Conservation (phyloP, 139 green algal genomes). For the Zygnema circumcarinatum region DNA sequence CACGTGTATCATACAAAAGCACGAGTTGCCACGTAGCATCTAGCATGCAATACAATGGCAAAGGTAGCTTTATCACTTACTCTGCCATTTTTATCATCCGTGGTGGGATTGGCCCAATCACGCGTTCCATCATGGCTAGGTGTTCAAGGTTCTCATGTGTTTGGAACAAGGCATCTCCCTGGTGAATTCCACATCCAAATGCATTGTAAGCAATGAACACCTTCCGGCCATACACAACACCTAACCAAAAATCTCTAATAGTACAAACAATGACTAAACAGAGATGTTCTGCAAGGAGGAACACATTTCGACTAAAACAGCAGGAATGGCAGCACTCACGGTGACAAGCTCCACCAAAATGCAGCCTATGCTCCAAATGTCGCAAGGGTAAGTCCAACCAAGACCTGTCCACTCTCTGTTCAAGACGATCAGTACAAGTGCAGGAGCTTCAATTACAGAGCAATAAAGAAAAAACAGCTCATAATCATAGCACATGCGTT, state of each 20-base stretch:
- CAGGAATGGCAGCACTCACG: conserved; percentile 20
- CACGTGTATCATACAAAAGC: no score
- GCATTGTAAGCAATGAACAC: not conserved
- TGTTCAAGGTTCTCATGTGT: conserved; percentile 99
- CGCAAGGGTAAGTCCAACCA: conserved; percentile 90
- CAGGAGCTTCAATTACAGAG: no score
- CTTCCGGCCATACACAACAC: no score
- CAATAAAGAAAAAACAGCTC: no score
- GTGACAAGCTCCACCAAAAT: conserved; percentile 95
- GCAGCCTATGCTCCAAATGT: conserved; percentile 96
- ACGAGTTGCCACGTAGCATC: no score
- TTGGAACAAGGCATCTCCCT: conserved; percentile 87
- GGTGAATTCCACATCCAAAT: not conserved
- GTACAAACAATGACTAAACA: no score
- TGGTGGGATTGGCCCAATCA: conserved; percentile 79
- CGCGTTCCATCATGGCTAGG: conserved; percentile 97
- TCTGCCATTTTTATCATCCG: conserved; percentile 60
- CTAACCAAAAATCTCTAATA: no score
- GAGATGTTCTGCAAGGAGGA: no score
- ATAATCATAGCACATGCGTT: no score
- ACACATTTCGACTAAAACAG: conserved; percentile 2
- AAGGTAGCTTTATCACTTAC: conserved; percentile 52
- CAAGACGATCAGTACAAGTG: not conserved
- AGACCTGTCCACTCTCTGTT: conserved; percentile 62
- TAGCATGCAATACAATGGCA: no score